Percentiles rank a stretch among this genome's conserved stretches.
phyloP scores from a whole-genome alignment of 768 basidiomycete genomes.

The Phylloporus arenicola region DNA sequence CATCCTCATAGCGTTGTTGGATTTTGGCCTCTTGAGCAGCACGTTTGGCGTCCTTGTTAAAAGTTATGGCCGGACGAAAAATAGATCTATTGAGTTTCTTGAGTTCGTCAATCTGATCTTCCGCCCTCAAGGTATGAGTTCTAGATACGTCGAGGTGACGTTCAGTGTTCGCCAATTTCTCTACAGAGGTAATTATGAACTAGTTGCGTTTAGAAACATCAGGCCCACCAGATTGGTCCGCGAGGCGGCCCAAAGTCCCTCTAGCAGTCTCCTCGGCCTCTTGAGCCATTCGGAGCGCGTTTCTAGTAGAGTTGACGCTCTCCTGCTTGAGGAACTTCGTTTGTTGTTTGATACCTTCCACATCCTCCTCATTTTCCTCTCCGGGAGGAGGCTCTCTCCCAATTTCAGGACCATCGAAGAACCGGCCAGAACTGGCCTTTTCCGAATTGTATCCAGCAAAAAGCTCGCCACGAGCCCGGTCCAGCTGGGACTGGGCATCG shows the following conservation, averaged over 20 bases:
- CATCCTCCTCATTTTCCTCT: conserved; percentile 78
- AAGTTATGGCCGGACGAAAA: conserved; percentile 86
- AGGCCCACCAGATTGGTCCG: conserved; percentile 84
- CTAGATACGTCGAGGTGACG: conserved; percentile 91
- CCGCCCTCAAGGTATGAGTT: conserved; percentile 80
- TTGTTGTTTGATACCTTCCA: conserved; percentile 94
- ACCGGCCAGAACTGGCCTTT: conserved; percentile 56
- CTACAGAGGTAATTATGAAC: conserved; percentile 30
- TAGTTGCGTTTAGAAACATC: neutral
- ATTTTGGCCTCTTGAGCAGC: conserved; percentile 82
- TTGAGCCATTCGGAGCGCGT: conserved; percentile 88
- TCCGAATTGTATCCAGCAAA: conserved; percentile 70
- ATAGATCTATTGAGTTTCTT: conserved; percentile 93
- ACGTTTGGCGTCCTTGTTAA: conserved; percentile 91
- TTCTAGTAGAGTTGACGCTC: conserved; percentile 80
- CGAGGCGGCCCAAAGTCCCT: conserved; percentile 76
- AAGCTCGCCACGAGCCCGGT: conserved; percentile 65
- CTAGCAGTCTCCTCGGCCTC: conserved; percentile 96
- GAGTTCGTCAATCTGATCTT: conserved; percentile 89
- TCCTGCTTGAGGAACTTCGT: conserved; percentile 89
- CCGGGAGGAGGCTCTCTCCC: conserved; percentile 49
- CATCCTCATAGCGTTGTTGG: conserved; percentile 80
- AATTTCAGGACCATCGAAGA: conserved; percentile 57
- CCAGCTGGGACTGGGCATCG: conserved; percentile 42
- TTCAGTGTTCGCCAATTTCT: conserved; percentile 89